Conservation (phyloP, 345 rosid genomes). For the Theobroma cacao region DNA sequence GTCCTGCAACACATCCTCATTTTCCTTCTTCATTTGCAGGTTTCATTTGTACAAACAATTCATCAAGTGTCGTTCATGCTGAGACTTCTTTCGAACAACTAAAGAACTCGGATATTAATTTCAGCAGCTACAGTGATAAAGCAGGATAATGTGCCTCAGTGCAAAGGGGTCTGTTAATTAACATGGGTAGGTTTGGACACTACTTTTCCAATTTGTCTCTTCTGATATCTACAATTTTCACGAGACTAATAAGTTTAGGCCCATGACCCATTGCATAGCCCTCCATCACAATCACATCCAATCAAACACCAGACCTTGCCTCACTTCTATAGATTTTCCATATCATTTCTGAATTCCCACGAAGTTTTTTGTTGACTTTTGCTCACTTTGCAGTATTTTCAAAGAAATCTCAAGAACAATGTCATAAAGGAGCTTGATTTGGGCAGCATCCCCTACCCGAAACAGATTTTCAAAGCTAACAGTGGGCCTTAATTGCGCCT, state of each 20-base stretch:
- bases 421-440: background rate
- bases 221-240: no score
- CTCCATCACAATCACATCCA: background rate
- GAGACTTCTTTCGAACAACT: background rate
- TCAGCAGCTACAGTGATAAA: background rate
- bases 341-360: background rate
- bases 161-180: background rate
- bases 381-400: background rate
- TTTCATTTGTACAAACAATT: background rate
- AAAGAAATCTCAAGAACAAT: background rate
- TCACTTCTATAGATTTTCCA: background rate
- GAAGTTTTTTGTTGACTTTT: background rate
- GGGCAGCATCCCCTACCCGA: background rate
- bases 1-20: no score
- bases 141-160: background rate
- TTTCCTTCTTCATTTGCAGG: background rate
- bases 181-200: background rate
- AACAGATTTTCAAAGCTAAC: background rate
- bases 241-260: no score
- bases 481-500: background rate
- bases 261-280: background rate
- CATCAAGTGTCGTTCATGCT: background rate
- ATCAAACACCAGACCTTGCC: background rate
- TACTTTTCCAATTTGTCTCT: background rate
- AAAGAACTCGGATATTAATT: background rate